A percentile compares a stretch with the other conserved stretches of the same genome.
Conservation (phyloP, 148 eudicot genomes). For the Heliamphora exappendiculata region DNA sequence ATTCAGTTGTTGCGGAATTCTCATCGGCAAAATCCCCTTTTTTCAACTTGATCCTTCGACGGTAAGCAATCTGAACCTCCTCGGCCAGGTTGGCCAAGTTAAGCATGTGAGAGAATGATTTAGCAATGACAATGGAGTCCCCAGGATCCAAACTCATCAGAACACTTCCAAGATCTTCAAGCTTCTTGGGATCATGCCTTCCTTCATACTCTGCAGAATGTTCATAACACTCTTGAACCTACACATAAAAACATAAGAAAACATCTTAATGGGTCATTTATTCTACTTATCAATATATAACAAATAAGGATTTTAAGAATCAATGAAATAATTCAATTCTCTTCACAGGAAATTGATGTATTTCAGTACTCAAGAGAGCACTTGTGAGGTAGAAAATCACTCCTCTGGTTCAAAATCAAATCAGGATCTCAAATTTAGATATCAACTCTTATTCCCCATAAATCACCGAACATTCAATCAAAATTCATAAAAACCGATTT, state of each 20-base stretch:
- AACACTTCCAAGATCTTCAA: conserved; percentile 80
- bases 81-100: conserved; percentile 93
- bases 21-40: conserved; percentile 90
- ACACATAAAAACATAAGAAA: background rate
- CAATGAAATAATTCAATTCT: background rate
- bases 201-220: conserved; percentile 92
- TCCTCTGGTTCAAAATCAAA: background rate
- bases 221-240: conserved; percentile 98
- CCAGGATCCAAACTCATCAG: conserved; percentile 89
- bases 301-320: background rate
- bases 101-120: conserved; percentile 94
- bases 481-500: background rate
- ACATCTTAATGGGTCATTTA: background rate
- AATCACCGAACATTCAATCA: background rate
- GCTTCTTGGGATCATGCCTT: conserved; percentile 58
- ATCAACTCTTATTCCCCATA: background rate
- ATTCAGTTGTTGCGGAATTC: conserved; percentile 77
- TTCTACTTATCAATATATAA: background rate
- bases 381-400: background rate
- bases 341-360: background rate
- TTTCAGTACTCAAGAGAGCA: background rate
- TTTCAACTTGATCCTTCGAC: conserved; percentile 72
- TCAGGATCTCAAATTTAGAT: background rate
- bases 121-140: conserved; percentile 85
- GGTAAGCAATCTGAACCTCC: conserved; percentile 88